Evolutionary conservation across 1,284 basidiomycete species (phyloP), one percentile per base, ranked within the genome.

Genomic region (Austroboletus novae-zelandiae): DNA sequence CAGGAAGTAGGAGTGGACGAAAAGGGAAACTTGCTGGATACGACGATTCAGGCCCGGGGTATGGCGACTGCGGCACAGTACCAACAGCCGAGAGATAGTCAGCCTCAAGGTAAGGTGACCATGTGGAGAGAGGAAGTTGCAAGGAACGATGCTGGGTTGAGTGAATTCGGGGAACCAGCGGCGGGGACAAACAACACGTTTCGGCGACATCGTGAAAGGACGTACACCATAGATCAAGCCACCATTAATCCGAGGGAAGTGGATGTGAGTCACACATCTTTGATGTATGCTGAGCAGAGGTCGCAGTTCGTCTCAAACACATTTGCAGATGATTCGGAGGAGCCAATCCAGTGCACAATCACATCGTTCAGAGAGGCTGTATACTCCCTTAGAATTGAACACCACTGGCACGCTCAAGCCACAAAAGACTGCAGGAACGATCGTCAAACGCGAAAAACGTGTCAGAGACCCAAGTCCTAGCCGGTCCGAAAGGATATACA

Each of bases 51-150:
- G 20, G 43, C 51, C 6, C 58, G 48, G 13, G 52, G 43, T 23
- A 47, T 30, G 23, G 17, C 34, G 5, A 20, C 39, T 9, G 9
- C 48, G 30, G 50, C 31, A 40, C 58, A 43, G 29, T 20, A 53
- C 27, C 51, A 56, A 20, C 30, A 45, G 2, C 52, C 40, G 34
- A 55, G 20, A 48, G 53, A 55, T 14, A 51, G 45, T 8, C 56
- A 40, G 15, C 53, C 45, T n/a, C 61, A 75, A 73, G 58, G 69
- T 60, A 58, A 80, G 73, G 77, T 82, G 31, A 74, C 69, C 30
- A 71, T 76, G 6, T 82, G 80, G 80, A 66, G 78, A 32, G 76
- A 81, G 56, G 72, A 77, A 43, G 75, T 78, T 0, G 74, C 74
- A 9, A 63, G 69, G 47, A 23, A 23, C 20, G 67, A 47, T 59